A percentile compares a stretch with the other conserved stretches of the same genome.
These are phyloP conservation scores for Yamadazyma conglobata DNA, from an alignment of 1,139 yeast genomes.

Conservation along the genomic window DNA sequence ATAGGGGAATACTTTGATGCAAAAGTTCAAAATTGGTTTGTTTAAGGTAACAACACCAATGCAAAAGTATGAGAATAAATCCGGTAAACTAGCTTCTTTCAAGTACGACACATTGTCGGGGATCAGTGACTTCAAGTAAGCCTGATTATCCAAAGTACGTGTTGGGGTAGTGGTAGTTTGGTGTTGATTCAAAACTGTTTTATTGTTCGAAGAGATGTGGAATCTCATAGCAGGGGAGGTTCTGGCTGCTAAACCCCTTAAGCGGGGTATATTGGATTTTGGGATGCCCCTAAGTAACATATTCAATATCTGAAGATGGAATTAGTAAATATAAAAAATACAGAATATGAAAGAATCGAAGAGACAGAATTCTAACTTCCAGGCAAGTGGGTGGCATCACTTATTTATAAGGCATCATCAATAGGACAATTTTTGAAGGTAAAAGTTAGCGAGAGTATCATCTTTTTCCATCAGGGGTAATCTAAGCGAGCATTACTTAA, in stretches of 20 bases:
- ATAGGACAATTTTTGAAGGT: conserved; percentile 1
- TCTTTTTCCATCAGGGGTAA: conserved; percentile 5
- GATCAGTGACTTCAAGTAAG: conserved; percentile 3
- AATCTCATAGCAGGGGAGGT: too few relatives aligned
- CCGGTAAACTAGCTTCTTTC: conserved; percentile 33
- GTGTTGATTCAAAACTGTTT: conserved; percentile 8
- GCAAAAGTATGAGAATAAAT: conserved; percentile 57
- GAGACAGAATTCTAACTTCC: neutral
- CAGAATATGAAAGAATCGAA: too few relatives aligned
- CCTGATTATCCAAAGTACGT: too few relatives aligned
- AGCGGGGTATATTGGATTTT: too few relatives aligned
- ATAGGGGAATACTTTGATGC: conserved; percentile 67
- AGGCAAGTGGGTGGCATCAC: neutral
- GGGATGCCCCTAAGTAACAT: too few relatives aligned
- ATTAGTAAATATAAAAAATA: too few relatives aligned
- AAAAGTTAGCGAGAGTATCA: conserved; percentile 5
- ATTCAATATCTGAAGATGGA: too few relatives aligned
- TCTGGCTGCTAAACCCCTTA: too few relatives aligned
- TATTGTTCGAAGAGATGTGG: conserved; percentile 10
- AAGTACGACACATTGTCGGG: conserved; percentile 24
- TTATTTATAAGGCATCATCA: conserved; percentile 7
- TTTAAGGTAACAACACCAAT: conserved; percentile 68
- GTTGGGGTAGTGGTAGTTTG: conserved; percentile 2
- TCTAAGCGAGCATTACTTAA: conserved; percentile 16
- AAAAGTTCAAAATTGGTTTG: conserved; percentile 56